Base-by-base conservation (phyloP, 2,329 filamentous ascomycete genomes). In the Zymoseptoria crescenta region DNA sequence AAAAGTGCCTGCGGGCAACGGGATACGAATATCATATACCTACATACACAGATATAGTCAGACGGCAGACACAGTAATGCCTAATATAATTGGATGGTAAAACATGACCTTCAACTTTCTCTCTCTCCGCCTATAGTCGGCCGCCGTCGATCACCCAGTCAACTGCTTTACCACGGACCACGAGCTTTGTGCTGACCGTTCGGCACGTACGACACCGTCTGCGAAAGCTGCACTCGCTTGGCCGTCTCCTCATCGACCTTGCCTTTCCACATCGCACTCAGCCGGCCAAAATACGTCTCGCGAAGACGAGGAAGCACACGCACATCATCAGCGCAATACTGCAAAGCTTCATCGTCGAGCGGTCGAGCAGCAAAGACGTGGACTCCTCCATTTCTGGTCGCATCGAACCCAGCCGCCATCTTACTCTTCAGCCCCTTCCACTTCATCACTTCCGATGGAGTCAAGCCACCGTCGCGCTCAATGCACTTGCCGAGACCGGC, bases 251-350 rank as follows among this genome's bases (percentile, higher is more conserved):
- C n/a, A 2, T 48, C 52, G 5, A 77, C 68, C 45, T 59, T 69
- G 1, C 35, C 28, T n/a, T 28, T 27, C 50, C 50, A 52, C 2
- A 13, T 13, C 24, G 16, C 3, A n/a, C 10, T 16, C 24, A 71
- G 35, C 28, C 65, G 49, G 64, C 67, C 70, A 2, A 57, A 49
- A 55, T 65, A 68, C 20, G 53, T 29, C 5, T 55, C 28, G 0
- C 57, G 56, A 8, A 78, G 61, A 45, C 67, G 59, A 1, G 79
- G 72, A 59, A 83, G 67, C 35, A 73, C 68, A 7, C 65, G 50
- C 1, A 83, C 75, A 62, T 82, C 79, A 19, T 77, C 71, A 2
- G 72, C 69, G 62, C 79, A 82, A 67, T 83, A 83, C 0, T 62
- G 10, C 24, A 68, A 54, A 2, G 82, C 72, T 0, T 74, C 74